phyloP scores from a whole-genome alignment of 352 stramenopile genomes.

The Phytophthora agathidicida region DNA sequence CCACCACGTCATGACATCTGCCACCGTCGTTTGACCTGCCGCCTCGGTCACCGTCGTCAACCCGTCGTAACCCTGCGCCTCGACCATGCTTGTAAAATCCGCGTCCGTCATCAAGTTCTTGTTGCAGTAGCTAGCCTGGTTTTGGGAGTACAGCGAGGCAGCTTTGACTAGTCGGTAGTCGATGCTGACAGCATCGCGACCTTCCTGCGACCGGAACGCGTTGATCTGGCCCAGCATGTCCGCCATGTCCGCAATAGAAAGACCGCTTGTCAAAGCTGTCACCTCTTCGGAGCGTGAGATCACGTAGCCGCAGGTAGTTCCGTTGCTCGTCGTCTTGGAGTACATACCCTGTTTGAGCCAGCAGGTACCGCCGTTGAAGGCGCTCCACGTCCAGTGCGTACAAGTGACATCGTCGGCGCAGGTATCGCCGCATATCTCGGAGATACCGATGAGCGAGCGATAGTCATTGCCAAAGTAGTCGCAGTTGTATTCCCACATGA shows the following conservation, averaged over 20 bases:
- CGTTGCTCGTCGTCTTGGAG: slow-evolving; percentile 16
- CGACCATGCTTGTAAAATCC: slow-evolving; percentile 35
- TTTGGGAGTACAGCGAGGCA: slow-evolving; percentile 25
- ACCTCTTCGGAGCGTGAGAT: slow-evolving; percentile 20
- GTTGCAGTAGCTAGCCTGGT: slow-evolving; percentile 41
- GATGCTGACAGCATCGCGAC: slow-evolving; percentile 32
- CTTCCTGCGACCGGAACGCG: slow-evolving; percentile 39
- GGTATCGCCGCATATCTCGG: slow-evolving; percentile 35
- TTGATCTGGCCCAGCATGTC: slow-evolving; percentile 50
- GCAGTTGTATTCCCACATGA: slow-evolving; percentile 35
- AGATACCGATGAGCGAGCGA: slow-evolving; percentile 9
- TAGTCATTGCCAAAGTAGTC: slow-evolving; percentile 30
- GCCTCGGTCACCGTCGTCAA: slow-evolving; percentile 52
- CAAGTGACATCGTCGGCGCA: slow-evolving; percentile 27
- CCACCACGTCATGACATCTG: slow-evolving; percentile 52
- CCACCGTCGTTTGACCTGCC: slow-evolving; percentile 40
- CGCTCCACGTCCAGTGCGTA: slow-evolving; percentile 37
- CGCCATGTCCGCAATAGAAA: slow-evolving; percentile 21
- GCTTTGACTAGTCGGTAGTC: slow-evolving; percentile 28
- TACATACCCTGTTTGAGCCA: slow-evolving; percentile 29
- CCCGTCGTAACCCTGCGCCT: slow-evolving; percentile 47
- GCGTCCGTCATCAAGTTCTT: slow-evolving; percentile 45
- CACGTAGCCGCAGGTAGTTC: slow-evolving; percentile 34
- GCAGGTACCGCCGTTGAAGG: slow-evolving; percentile 39
- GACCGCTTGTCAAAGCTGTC: slow-evolving; percentile 12